A percentile compares a stretch with the other conserved stretches of the same genome.
phyloP scores from a whole-genome alignment of 805 yeast genomes.

The Candida wancherniae region DNA sequence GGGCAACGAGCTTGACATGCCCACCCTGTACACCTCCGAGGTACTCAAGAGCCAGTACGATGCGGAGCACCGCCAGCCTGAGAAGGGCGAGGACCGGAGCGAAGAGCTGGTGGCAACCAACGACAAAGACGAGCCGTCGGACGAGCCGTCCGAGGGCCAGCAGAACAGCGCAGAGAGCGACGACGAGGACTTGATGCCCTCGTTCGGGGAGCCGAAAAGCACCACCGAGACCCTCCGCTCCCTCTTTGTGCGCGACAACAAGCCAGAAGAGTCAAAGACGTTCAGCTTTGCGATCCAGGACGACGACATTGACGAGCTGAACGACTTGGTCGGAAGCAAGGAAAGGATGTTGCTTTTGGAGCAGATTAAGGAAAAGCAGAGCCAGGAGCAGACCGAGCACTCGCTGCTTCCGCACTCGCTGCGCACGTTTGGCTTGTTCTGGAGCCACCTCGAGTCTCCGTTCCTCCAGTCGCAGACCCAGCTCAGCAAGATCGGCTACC shows the following conservation, averaged over 20 bases:
- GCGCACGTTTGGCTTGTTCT: conserved; percentile 54
- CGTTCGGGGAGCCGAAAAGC: conserved; percentile 38
- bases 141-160: conserved; percentile 1
- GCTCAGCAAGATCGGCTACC: conserved; percentile 50
- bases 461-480: conserved; percentile 84
- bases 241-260: conserved; percentile 51
- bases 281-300: conserved; percentile 38
- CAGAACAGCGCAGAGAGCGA: conserved; percentile 11
- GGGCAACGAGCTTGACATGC: conserved; percentile 37
- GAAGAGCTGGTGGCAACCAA: conserved; percentile 3
- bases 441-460: conserved; percentile 81
- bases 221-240: conserved; percentile 59
- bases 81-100: conserved; percentile 3
- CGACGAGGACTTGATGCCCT: conserved; percentile 49
- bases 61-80: conserved; percentile 18
- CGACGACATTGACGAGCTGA: conserved; percentile 16
- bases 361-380: conserved; percentile 28
- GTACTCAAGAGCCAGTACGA: conserved; percentile 24
- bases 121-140: conserved; percentile 1
- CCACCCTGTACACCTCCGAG: conserved; percentile 24
- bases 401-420: conserved; percentile 1
- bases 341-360: conserved; percentile 24
- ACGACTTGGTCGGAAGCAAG: conserved; percentile 7
- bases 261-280: conserved; percentile 9
- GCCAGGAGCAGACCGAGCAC: conserved; percentile 22